These are phyloP conservation scores for Omphalotus olearius DNA, from an alignment of 1,284 basidiomycete genomes.

Conservation along the genomic window DNA sequence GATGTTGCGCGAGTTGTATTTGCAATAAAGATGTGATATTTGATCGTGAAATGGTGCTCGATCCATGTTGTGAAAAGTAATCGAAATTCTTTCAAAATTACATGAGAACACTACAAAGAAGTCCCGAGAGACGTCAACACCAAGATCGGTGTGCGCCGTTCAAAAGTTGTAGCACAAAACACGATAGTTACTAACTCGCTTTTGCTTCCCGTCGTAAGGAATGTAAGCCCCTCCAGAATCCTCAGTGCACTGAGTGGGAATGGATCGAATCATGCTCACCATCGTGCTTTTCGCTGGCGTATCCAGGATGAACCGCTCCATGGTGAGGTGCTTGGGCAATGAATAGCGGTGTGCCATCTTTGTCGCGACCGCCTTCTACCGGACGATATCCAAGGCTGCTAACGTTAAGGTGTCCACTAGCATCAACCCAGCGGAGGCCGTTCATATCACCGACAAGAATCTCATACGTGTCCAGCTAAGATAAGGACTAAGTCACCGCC, in stretches of 20 bases:
- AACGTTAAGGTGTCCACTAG: slow-evolving; percentile 42
- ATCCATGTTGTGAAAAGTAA: too few species aligned
- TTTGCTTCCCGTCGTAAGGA: slow-evolving; percentile 46
- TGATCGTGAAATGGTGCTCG: too few species aligned
- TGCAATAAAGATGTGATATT: too few species aligned
- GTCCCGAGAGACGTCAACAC: too few species aligned
- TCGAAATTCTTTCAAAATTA: too few species aligned
- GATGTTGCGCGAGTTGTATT: not conserved
- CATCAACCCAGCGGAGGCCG: slow-evolving; percentile 55
- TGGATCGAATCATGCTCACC: slow-evolving; percentile 29
- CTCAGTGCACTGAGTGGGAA: slow-evolving; percentile 2
- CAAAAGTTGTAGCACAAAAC: slow-evolving; percentile 17
- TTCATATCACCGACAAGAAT: slow-evolving; percentile 61
- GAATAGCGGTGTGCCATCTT: slow-evolving; percentile 55
- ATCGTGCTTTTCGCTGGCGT: slow-evolving; percentile 51
- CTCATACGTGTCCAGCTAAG: slow-evolving; percentile 55
- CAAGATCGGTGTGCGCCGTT: not conserved
- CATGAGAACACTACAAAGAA: too few species aligned
- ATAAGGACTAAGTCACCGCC: slow-evolving; percentile 1
- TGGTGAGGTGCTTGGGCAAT: slow-evolving; percentile 55
- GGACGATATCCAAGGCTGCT: slow-evolving; percentile 40
- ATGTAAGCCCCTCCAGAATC: slow-evolving; percentile 41
- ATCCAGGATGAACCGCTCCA: slow-evolving; percentile 56
- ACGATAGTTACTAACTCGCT: slow-evolving; percentile 29
- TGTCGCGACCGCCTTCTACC: slow-evolving; percentile 66